Conservation (phyloP, 768 basidiomycete species). For the Pilatotrama ljubarskyi region DNA sequence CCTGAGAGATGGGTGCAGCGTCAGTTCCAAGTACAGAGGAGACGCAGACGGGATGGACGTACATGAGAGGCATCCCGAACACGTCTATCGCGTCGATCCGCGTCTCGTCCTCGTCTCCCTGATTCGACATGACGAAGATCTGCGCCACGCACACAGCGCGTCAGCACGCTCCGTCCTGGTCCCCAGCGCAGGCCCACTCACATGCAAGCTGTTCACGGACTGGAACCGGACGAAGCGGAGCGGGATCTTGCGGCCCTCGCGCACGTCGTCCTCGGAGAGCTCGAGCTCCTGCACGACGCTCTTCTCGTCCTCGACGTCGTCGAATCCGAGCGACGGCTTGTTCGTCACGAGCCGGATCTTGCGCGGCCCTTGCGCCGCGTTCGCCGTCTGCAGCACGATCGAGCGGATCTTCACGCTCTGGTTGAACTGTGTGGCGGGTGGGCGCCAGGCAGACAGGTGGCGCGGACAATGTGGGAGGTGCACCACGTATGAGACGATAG, state of each 20-base stretch:
- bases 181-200: slow-evolving; percentile 33
- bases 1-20: slow-evolving; percentile 5
- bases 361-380: slow-evolving; percentile 51
- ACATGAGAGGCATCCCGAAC: slow-evolving; percentile 61
- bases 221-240: slow-evolving; percentile 73
- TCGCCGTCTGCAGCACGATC: slow-evolving; percentile 49
- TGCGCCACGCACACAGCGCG: slow-evolving; percentile 25
- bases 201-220: slow-evolving; percentile 64
- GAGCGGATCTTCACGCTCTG: slow-evolving; percentile 65
- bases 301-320: slow-evolving; percentile 56
- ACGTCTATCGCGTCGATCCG: slow-evolving; percentile 69
- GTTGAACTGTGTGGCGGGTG: slow-evolving; percentile 54
- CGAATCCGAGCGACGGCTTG: slow-evolving; percentile 59
- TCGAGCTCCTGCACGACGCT: slow-evolving; percentile 59
- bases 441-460: neutral
- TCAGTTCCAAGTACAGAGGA: neutral
- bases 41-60: slow-evolving; percentile 27
- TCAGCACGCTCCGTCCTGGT: neutral
- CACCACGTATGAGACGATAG: neutral
- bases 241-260: slow-evolving; percentile 47
- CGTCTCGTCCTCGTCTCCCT: slow-evolving; percentile 62
- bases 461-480: neutral
- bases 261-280: slow-evolving; percentile 49
- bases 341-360: slow-evolving; percentile 65
- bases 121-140: slow-evolving; percentile 72